Evolutionary conservation across 1,284 basidiomycete genomes (phyloP), one percentile per base, ranked within the genome.

Genomic region (Trichosporon faecale): DNA sequence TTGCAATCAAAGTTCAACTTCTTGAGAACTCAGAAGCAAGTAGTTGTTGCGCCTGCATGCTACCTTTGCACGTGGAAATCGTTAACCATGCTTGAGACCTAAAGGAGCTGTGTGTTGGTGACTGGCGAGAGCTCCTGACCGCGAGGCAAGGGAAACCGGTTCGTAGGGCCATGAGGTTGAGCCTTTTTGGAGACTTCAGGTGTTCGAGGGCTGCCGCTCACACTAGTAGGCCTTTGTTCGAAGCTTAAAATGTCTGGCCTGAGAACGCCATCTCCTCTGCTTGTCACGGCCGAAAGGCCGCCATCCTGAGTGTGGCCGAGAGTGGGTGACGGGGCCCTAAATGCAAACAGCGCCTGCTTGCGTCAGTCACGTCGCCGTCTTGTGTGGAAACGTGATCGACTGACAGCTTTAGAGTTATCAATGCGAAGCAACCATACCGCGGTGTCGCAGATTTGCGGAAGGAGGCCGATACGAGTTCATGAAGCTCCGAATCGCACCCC

Each of bases 1-100:
- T 18, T 16, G 57, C 57, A 31, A 61, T 31, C 57, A 61, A 61
- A 61, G 57, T 61, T 61, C 33, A 61, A 31, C 57, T 61, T 61
- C 27, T 31, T 5, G 12, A 31, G 29, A 61, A 61, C 57, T 61
- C 18, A n/a, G 57, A 61, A 61, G 57, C 57, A 21, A 31, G 57
- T 61, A 12, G 18, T 60, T 31, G 4, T 60, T 18, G 25, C 27
- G 11, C 52, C 55, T 52, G 49, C 49, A 25, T 25, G 49, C 18
- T 52, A 11, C n/a, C 16, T 52, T 25, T 29, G 55, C 55, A 60
- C 55, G 55, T 60, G 55, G 55, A 60, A 5, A 11, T 31, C 27
- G 55, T 29, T 3, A 60, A 60, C 6, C 27, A 31, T 11, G 18
- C 27, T 16, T 60, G 25, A 11, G 3, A 18, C 55, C 2, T 27